Base-by-base conservation (phyloP, 495 filamentous ascomycete genomes). In the Aspergillus steynii region DNA sequence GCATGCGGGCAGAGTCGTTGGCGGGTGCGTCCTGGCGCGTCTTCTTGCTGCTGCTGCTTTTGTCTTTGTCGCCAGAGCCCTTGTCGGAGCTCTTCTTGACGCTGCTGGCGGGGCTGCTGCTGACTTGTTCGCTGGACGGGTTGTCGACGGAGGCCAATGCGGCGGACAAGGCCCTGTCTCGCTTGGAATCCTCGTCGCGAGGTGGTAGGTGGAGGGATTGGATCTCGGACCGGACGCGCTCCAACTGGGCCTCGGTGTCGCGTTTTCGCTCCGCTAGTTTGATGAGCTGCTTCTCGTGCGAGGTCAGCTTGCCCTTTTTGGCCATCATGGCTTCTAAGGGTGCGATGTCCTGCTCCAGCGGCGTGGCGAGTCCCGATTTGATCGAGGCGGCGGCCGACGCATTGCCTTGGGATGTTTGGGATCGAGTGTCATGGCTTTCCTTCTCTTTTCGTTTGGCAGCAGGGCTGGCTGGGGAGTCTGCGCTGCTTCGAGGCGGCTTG, bases 191-290 rank as follows among this genome's bases (percentile, higher is more conserved):
- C 10, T 64, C 62, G 32, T 68, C 60, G 8, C 50, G 34, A 3
- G 55, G 29, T 3, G 63, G 55, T 6, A 64, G 55, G 6, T 73
- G 66, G 4, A 77, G 64, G 61, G 78, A 60, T 68, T 78, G 66
- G 67, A 77, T 69, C 69, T 82, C 65, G 55, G 70, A 29, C 48
- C 78, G 75, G 50, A 80, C 68, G 50, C 76, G 71, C 12, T 83
- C 73, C 0, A 96, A 75, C 65, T 92, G 91, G 46, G 87, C 84
- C 26, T 92, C 85, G 2, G 91, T 78, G 58, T 89, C 87, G 46
- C 80, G 81, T 61, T 88, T 88, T 59, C 87, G 85, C 6, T 87
- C 80, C 12, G 90, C 82, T 1, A 96, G 83, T 62, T 93, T 95
- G 46, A 77, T 74, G 2, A 97, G 80, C 9, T 95, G 90, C 61